Conservation (phyloP, 805 yeast genomes). For the Gaillardinia entomophila region DNA sequence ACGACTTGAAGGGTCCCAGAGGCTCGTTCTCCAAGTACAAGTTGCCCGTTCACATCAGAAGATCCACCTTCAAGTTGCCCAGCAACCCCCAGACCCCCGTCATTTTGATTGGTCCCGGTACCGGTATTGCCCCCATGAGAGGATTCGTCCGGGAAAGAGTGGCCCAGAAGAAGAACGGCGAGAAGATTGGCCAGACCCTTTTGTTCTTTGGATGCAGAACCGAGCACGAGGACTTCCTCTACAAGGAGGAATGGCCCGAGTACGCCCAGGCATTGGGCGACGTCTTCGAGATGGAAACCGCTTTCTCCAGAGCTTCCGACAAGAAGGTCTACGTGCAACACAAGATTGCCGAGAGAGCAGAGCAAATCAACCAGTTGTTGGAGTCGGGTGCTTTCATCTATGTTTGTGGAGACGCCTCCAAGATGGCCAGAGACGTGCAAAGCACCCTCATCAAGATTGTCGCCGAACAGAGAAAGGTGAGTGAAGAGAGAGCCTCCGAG, state of each 20-base stretch:
- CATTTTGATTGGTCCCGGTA: slow-evolving; percentile 95
- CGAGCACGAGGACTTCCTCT: slow-evolving; percentile 73
- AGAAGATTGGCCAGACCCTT: slow-evolving; percentile 58
- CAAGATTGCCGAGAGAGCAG: slow-evolving; percentile 49
- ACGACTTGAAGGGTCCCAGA: slow-evolving; percentile 85
- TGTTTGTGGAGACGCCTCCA: slow-evolving; percentile 95
- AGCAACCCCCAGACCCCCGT: slow-evolving; percentile 77
- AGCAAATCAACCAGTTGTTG: slow-evolving; percentile 50
- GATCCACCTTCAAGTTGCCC: slow-evolving; percentile 92
- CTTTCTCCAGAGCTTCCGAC: slow-evolving; percentile 73
- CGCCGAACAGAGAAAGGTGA: slow-evolving; percentile 53
- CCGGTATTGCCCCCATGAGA: slow-evolving; percentile 98
- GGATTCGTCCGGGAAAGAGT: slow-evolving; percentile 89
- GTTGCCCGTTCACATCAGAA: slow-evolving; percentile 88
- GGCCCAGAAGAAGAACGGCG: slow-evolving; percentile 30
- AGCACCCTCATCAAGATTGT: slow-evolving; percentile 59
- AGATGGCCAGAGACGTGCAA: slow-evolving; percentile 94
- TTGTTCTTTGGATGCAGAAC: slow-evolving; percentile 87
- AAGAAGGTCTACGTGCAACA: slow-evolving; percentile 81
- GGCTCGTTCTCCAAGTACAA: slow-evolving; percentile 44
- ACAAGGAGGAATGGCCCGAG: slow-evolving; percentile 84
- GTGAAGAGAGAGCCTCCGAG: slow-evolving; percentile 67
- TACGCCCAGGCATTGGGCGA: slow-evolving; percentile 58
- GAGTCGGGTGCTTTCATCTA: slow-evolving; percentile 77
- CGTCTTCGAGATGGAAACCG: slow-evolving; percentile 67